phyloP scores from a whole-genome alignment of 352 stramenopile species.

The Phytopythium oedochilum region DNA sequence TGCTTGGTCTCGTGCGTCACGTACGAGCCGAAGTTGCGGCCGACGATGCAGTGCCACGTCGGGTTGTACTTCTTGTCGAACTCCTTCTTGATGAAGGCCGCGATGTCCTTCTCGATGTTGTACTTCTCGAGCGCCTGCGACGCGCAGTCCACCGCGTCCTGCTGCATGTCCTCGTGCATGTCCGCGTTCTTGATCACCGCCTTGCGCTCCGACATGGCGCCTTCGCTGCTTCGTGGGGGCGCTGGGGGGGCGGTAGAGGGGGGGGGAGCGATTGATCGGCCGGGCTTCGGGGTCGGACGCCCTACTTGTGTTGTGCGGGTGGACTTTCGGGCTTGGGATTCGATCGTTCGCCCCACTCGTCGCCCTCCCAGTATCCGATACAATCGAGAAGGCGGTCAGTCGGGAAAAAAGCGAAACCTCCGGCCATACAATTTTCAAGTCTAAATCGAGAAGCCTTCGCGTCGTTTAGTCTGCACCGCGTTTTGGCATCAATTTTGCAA shows the following conservation, averaged over 20 bases:
- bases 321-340: slow-evolving; percentile 1
- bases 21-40: slow-evolving; percentile 93
- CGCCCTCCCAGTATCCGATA: background rate
- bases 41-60: slow-evolving; percentile 94
- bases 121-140: slow-evolving; percentile 99
- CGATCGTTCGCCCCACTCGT: background rate
- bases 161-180: slow-evolving; percentile 99
- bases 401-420: background rate
- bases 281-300: too few relatives aligned
- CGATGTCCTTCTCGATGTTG: slow-evolving; percentile 98
- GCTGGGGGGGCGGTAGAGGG: background rate
- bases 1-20: slow-evolving; percentile 93
- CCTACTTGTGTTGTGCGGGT: background rate
- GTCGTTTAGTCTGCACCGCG: background rate
- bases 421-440: background rate
- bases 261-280: too few relatives aligned
- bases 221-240: background rate
- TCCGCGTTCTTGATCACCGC: slow-evolving; percentile 99
- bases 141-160: slow-evolving; percentile 98
- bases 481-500: too few relatives aligned
- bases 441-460: background rate
- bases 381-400: background rate
- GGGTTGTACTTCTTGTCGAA: slow-evolving; percentile 93
- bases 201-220: slow-evolving; percentile 91
- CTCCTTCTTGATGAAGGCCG: slow-evolving; percentile 91